These are phyloP conservation scores for Silene coronaria DNA, from an alignment of 179 eudicot genomes.

Conservation along the genomic window DNA sequence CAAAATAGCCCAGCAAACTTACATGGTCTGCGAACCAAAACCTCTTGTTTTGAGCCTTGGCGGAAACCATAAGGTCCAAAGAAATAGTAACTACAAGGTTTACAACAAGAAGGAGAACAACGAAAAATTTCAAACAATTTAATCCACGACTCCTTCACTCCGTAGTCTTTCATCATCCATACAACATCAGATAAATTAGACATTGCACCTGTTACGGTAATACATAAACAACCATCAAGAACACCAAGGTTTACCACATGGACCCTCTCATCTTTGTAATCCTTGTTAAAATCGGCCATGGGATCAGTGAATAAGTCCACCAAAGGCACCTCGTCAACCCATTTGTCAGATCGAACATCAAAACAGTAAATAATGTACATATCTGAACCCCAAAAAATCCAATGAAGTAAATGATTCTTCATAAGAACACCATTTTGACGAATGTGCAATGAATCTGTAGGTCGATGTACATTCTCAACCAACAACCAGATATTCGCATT, in stretches of 20 bases:
- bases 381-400: neutral
- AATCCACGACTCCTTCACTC: slow-evolving; percentile 9
- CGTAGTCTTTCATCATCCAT: slow-evolving; percentile 13
- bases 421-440: neutral
- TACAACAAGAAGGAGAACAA: too few relatives aligned
- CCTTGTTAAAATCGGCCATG: neutral
- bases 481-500: neutral
- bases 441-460: neutral
- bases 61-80: neutral
- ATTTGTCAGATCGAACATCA: neutral
- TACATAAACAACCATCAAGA: neutral
- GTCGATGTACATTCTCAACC: neutral
- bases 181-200: neutral
- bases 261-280: neutral
- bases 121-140: neutral
- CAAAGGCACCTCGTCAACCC: neutral
- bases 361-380: neutral
- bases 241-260: neutral
- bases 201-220: too few relatives aligned
- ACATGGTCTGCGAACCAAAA: neutral
- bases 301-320: neutral
- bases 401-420: neutral
- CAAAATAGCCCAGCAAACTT: too few relatives aligned
- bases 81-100: neutral
- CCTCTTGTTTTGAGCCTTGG: neutral